Conservation (phyloP, 345 rosid genomes). For the Lepidium aucheri region DNA sequence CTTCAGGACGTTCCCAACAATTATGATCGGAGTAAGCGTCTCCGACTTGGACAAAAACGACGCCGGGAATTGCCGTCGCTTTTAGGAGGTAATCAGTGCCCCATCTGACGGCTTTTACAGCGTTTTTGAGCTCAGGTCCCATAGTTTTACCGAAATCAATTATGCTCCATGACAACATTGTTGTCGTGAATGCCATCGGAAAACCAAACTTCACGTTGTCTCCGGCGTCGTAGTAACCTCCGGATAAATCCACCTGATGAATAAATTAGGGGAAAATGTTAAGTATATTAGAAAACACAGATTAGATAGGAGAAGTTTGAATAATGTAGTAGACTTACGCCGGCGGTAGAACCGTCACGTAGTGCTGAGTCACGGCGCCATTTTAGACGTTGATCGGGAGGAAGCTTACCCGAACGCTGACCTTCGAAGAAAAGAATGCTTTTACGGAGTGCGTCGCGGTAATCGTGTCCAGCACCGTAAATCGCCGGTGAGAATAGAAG, state of each 20-base stretch:
- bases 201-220: conserved; percentile 88
- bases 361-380: conserved; percentile 91
- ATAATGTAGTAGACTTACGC: no score
- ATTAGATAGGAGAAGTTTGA: no score
- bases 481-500: conserved; percentile 25
- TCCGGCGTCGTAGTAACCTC: conserved; percentile 95
- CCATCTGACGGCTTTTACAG: conserved; percentile 72
- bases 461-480: conserved; percentile 45
- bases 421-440: conserved; percentile 95
- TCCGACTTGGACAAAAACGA: conserved; percentile 54
- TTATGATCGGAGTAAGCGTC: conserved; percentile 85
- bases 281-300: no score
- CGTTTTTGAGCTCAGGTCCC: conserved; percentile 47
- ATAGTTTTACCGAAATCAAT: conserved; percentile 57
- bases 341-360: conserved; percentile 66
- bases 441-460: conserved; percentile 63
- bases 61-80: conserved; percentile 28
- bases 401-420: conserved; percentile 82
- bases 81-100: conserved; percentile 87
- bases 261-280: background rate
- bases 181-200: conserved; percentile 83
- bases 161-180: conserved; percentile 85
- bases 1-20: conserved; percentile 99
- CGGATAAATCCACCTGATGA: conserved; percentile 66
- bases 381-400: conserved; percentile 58